Base-by-base conservation (phyloP, 129 eudicot species). In the Flaveria linearis region DNA sequence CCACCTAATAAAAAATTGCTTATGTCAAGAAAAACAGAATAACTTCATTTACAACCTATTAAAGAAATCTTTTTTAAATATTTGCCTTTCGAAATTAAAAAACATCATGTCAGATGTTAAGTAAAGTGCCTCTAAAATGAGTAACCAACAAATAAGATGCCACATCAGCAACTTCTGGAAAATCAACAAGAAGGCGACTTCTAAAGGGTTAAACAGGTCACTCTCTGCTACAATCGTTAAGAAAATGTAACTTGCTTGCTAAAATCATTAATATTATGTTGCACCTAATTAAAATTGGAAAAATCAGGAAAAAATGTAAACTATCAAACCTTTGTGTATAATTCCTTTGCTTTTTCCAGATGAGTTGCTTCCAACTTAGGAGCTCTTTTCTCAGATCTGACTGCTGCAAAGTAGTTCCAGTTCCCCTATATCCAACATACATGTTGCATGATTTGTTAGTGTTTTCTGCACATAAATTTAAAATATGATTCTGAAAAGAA, bases 341-440 rank as follows among this genome's bases (percentile, higher is more conserved):
- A 87, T 50, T 94, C 98, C 88, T 91, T 91, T 9, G 98, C 90
- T 88, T 94, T 94, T 85, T 94, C 98, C 72, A 87, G 76, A 91
- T 94, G 98, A 2, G 96, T 91, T 18, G 98, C 96, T 86, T 91
- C 97, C 85, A 91, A 73, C 83, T 94, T 94, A 14, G 97, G 89
- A 80, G 83, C 82, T 86, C 96, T 82, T 87, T 91, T 91, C 83
- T 94, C 98, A 68, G 87, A 82, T 36, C 96, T 90, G 71, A 91
- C 88, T 17, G 98, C 98, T 15, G 98, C 98, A 83, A 88, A 91
- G 84, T 89, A 91, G 69, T 94, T 94, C 98, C 98, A 94, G 80
- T 94, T 94, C 57, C 98, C 98, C 98, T 94, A 69, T 52, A 78
- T 67, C 49, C 80, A 70, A 80, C 23, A 72, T 51, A 33, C 50